Evolutionary conservation across 2,329 filamentous ascomycete genomes (phyloP), one percentile per base, ranked within the genome.

Genomic region (Daldinia sp.): DNA sequence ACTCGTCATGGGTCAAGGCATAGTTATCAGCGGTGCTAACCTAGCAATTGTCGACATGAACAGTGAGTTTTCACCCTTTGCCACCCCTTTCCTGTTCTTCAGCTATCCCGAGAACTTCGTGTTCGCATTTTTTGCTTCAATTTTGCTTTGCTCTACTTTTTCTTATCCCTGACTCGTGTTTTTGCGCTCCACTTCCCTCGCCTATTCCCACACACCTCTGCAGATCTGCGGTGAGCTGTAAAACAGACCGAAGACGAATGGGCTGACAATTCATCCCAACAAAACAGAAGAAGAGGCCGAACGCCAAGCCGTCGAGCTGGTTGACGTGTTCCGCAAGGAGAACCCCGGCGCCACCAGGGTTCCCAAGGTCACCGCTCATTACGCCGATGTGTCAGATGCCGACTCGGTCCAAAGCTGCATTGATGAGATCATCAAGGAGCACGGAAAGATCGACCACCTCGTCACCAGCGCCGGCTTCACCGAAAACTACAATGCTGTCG

Each of bases 391-490:
- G 58, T 90, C 93, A 28, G 89, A 92, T 74, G 91, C 91, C 23
- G 88, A 90, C 55, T 95, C 93, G 6, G 94, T 98, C 69, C 90
- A 92, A 65, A 81, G 84, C 35, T 92, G 92, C 74, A 86, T 98
- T 73, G 83, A 85, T 41, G 91, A 93, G 68, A 87, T 95, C 72
- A 78, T 95, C 57, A 75, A 83, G 55, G 82, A 87, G 66, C 94
- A 97, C 79, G 90, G 91, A 81, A 91, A 92, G 80, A 93, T 98
- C 74, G 94, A 97, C 82, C 91, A 93, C 81, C 87, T 98, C 28
- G 94, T 98, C 75, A 98, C 95, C 28, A 97, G 93, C n/a, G 95
- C 95, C 56, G 95, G 95, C 51, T 97, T 98, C 83, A 96, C 93
- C 13, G 95, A 98, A 84, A 98, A 98, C 84, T 97, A 94, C 77